phyloP scores from a whole-genome alignment of 352 stramenopile species.

The Discostella stelligera region DNA sequence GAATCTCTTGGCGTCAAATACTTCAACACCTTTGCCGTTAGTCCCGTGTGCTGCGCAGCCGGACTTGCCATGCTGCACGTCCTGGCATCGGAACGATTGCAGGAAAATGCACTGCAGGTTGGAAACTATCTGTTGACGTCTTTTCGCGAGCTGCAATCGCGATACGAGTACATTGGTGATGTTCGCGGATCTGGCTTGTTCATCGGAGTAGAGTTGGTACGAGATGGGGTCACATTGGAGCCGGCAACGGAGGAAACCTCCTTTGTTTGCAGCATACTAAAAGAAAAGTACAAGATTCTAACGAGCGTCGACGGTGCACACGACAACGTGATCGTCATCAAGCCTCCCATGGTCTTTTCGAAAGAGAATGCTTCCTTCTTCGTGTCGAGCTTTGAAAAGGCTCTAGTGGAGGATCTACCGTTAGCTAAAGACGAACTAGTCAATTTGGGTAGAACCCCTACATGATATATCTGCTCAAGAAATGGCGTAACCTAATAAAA shows the following conservation, averaged over 20 bases:
- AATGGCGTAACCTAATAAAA: too few species aligned
- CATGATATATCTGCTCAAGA: slow-evolving; percentile 22
- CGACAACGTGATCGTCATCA: slow-evolving; percentile 86
- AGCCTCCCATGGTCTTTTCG: slow-evolving; percentile 84
- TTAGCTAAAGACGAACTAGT: slow-evolving; percentile 23
- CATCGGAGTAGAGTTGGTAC: slow-evolving; percentile 84
- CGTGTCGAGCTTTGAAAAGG: slow-evolving; percentile 61
- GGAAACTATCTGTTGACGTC: slow-evolving; percentile 68
- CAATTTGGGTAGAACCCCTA: slow-evolving; percentile 56
- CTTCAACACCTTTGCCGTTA: slow-evolving; percentile 87
- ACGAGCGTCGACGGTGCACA: slow-evolving; percentile 83
- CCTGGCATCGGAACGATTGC: slow-evolving; percentile 69
- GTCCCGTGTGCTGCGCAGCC: slow-evolving; percentile 79
- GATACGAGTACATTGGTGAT: slow-evolving; percentile 78
- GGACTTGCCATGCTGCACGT: slow-evolving; percentile 81
- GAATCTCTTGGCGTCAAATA: slow-evolving; percentile 82
- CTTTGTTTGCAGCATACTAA: slow-evolving; percentile 77
- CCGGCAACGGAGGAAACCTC: slow-evolving; percentile 73
- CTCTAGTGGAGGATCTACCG: slow-evolving; percentile 47
- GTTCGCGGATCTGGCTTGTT: slow-evolving; percentile 84
- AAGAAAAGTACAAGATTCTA: slow-evolving; percentile 78
- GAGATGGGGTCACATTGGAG: slow-evolving; percentile 54
- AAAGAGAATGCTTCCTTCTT: slow-evolving; percentile 75
- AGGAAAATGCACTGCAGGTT: slow-evolving; percentile 67
- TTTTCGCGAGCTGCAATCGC: slow-evolving; percentile 54